These are phyloP conservation scores for Ceratocystis variospora DNA, from an alignment of 2,329 filamentous ascomycete species.

Conservation along the genomic window DNA sequence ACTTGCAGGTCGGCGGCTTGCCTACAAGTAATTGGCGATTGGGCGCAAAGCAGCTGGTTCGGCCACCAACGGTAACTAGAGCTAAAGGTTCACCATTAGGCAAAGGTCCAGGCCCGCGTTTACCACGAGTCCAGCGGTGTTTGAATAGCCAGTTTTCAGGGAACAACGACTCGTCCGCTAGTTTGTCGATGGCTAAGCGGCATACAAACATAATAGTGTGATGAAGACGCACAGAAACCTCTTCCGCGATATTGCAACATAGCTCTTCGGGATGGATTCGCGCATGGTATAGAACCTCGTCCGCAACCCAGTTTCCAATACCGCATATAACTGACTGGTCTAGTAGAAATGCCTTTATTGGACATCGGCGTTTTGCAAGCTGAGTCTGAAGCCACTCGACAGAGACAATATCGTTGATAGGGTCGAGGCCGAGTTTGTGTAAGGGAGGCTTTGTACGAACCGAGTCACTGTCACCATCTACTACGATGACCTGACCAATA, in stretches of 20 bases:
- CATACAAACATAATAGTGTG: constrained; percentile 65
- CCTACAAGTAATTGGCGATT: constrained; percentile 45
- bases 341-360: constrained; percentile 75
- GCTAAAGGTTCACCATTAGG: constrained; percentile 76
- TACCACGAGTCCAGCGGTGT: constrained; percentile 80
- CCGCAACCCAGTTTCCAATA: constrained; percentile 93
- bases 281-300: constrained; percentile 85
- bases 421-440: constrained; percentile 87
- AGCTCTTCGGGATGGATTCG: constrained; percentile 86
- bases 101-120: constrained; percentile 54
- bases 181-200: constrained; percentile 58
- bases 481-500: constrained; percentile 63
- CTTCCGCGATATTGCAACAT: constrained; percentile 62
- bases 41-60: constrained; percentile 82
- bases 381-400: constrained; percentile 59
- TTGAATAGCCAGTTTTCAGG: constrained; percentile 81
- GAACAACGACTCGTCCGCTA: constrained; percentile 72
- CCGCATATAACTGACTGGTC: constrained; percentile 83
- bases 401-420: constrained; percentile 68
- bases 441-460: constrained; percentile 68
- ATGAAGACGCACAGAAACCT: constrained; percentile 58
- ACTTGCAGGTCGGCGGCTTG: neutral
- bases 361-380: constrained; percentile 63
- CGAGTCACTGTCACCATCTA: constrained; percentile 62
- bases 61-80: constrained; percentile 76